phyloP scores from a whole-genome alignment of 768 basidiomycete species.

The Pleurotus salmoneostramineus region DNA sequence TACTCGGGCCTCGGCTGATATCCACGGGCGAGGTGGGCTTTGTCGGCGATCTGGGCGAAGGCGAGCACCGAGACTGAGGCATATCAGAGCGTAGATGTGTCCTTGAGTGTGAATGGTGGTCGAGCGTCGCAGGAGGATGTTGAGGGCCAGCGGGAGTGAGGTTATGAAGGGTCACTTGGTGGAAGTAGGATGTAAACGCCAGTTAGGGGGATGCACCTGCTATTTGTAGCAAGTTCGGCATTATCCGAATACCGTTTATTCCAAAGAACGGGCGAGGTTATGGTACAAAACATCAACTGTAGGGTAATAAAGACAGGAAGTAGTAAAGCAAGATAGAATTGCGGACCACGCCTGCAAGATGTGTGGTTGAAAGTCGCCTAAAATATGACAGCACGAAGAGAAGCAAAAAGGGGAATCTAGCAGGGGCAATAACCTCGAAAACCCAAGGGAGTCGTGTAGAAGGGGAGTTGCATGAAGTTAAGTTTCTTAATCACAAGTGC shows the following conservation, averaged over 20 bases:
- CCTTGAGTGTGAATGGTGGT: background rate
- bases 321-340: no score
- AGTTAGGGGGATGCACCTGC: background rate
- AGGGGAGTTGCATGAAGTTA: background rate
- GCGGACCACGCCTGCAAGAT: no score
- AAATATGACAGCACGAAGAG: no score
- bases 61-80: background rate
- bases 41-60: background rate
- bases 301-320: no score
- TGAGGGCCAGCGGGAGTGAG: no score
- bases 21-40: background rate
- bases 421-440: no score
- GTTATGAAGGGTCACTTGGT: background rate
- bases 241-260: background rate
- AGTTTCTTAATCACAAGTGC: conserved; percentile 7
- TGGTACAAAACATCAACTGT: no score
- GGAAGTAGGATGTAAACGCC: background rate
- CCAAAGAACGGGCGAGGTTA: background rate
- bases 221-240: background rate
- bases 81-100: background rate
- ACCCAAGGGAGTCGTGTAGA: no score
- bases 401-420: no score
- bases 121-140: no score
- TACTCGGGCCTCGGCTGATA: background rate
- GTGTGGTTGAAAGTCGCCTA: no score